phyloP scores from a whole-genome alignment of 148 eudicot species.

The Rhododendron simsii region DNA sequence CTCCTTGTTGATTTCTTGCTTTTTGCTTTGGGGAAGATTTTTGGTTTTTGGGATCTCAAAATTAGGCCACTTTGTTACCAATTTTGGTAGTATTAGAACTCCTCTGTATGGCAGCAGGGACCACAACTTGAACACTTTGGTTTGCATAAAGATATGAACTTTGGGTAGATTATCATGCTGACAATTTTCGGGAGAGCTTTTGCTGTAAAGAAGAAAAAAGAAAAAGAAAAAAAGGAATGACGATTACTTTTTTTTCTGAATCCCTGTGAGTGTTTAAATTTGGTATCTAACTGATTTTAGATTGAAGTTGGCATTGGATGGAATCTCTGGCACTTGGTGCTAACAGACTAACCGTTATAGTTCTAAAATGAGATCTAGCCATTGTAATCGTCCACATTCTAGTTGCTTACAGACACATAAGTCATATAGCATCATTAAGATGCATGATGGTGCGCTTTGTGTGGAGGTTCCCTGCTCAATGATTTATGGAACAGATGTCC shows the following conservation, averaged over 20 bases:
- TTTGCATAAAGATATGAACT: neutral
- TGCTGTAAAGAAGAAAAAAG: too few species aligned
- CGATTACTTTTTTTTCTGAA: neutral
- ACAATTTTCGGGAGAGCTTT: neutral
- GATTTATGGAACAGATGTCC: neutral
- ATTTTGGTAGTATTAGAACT: neutral
- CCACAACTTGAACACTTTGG: neutral
- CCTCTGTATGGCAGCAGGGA: neutral
- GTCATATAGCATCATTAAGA: neutral
- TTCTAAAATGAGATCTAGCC: neutral
- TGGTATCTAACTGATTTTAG: neutral
- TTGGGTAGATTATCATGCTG: neutral
- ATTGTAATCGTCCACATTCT: neutral
- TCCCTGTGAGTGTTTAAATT: neutral
- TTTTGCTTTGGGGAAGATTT: neutral
- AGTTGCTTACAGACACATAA: neutral
- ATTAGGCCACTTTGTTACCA: neutral
- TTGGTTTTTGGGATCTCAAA: neutral
- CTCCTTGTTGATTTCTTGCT: neutral
- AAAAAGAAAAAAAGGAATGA: too few species aligned
- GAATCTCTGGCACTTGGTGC: neutral
- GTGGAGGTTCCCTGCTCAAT: neutral
- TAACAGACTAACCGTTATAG: neutral
- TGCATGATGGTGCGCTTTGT: neutral
- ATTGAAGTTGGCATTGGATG: neutral